Base-by-base conservation (phyloP, 345 rosid species). In the Adansonia digitata region DNA sequence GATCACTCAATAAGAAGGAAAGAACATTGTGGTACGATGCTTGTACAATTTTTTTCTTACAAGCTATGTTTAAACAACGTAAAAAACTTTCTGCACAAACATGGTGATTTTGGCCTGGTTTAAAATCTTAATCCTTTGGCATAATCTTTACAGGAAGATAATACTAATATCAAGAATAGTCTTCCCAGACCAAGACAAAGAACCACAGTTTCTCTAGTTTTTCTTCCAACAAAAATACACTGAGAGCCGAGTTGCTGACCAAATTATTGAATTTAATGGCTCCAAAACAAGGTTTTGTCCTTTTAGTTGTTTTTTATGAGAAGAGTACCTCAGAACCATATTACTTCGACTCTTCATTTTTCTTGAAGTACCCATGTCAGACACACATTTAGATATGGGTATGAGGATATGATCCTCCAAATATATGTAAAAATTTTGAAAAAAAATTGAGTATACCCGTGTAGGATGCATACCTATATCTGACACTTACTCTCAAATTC, bases 171-270 rank as follows among this genome's bases (percentile, higher is more conserved):
- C 43, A 75, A 20, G 77, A 78, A 80, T 75, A 79, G 73, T 77
- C 74, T 70, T 69, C 61, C 39, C 46, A 77, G 67, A 71, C 71
- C 29, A 75, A 75, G 82, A 81, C 83, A 85, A 81, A 68, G 62
- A 15, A 20, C 66, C 52, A 74, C 20, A 51, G 76, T 35, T 60
- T 35, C 53, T 59, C 73, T 20, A 51, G 70, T 71, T 85, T 79
- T 78, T 76, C 61, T 40, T 70, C 20, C 76, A 57, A 61, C 46
- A 64, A 31, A 72, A 43, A 39, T 34, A 69, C 17, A n/a, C n/a
- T n/a, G n/a, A n/a, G n/a, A n/a, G 48, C 37, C 5, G 63, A 15
- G 45, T 40, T 40, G 45, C 10, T 27, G 29, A 4, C 72, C 49
- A 76, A 53, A 73, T 61, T 66, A 78, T 71, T 78, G 74, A 81